phyloP scores from a whole-genome alignment of 139 green algal genomes.

The Parachlorella kessleri region DNA sequence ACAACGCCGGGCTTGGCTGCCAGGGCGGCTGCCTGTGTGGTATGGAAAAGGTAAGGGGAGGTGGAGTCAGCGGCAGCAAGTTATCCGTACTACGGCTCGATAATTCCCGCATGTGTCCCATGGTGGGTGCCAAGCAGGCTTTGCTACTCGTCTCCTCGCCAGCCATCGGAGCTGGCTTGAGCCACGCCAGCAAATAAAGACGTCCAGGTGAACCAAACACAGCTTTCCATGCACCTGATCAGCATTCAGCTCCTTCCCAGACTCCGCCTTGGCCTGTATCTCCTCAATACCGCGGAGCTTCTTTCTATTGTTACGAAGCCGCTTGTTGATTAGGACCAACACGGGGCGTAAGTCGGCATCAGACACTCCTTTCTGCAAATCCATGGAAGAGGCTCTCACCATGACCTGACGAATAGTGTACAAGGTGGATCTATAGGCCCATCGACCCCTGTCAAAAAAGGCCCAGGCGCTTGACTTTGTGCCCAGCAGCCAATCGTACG shows the following conservation, averaged over 20 bases:
- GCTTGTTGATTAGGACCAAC: conserved; percentile 16
- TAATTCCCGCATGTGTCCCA: not conserved
- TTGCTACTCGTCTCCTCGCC: not conserved
- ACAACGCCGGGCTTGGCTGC: conserved; percentile 28
- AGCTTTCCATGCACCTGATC: conserved; percentile 44
- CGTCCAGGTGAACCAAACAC: too few relatives aligned
- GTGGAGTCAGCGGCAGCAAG: not conserved
- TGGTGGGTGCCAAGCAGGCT: not conserved
- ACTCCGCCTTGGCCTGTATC: conserved; percentile 33
- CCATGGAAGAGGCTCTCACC: too few relatives aligned
- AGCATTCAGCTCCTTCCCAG: conserved; percentile 43
- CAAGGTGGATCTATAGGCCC: too few relatives aligned
- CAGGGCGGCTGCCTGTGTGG: conserved; percentile 38
- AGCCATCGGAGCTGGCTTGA: too few relatives aligned
- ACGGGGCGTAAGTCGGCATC: not conserved
- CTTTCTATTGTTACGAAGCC: conserved; percentile 37
- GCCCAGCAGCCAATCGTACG: too few relatives aligned
- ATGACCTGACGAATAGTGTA: too few relatives aligned
- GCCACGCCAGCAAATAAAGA: too few relatives aligned
- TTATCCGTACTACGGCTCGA: not conserved
- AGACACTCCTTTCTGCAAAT: too few relatives aligned
- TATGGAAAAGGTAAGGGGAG: not conserved
- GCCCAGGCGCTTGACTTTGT: too few relatives aligned
- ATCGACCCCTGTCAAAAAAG: too few relatives aligned
- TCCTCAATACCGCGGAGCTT: conserved; percentile 32